Evolutionary conservation across 2,329 filamentous ascomycete species (phyloP), one percentile per base, ranked within the genome.

Genomic region (Coleophoma crateriformis): DNA sequence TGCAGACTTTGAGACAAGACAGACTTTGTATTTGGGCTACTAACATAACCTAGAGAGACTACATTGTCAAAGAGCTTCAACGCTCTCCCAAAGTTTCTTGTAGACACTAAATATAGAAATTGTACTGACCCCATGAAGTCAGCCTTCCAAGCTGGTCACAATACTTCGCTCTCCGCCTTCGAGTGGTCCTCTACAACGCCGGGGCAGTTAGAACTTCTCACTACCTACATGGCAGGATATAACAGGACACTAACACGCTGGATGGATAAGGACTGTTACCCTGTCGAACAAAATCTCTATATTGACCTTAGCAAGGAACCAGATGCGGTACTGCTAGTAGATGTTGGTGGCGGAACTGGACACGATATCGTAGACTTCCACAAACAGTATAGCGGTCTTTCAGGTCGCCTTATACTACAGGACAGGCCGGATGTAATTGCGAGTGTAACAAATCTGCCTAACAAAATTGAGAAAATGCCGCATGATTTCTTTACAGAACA

Each of bases 401-500:
- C 33, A 11, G 48, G 48, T 11, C 19, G 38, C 4, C 34, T 50
- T 8, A 35, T 50, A 12, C 38, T 50, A 15, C 48, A 50, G 20
- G 48, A 50, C 32, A 45, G 35, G n/a, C 45, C 45, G 2, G 6
- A 20, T 17, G 38, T 43, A 14, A 43, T 50, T 7, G 40, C 13
- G 40, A 8, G 12, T 8, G 12, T 7, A 6, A 42, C 27, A 4
- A 6, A 20, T 27, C 14, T 42, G 3, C 15, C 20, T 14, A 7
- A 43, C n/a, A 22, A 57, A 44, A 61, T 67, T 43, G 59, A 57
- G 42, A 47, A 48, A 4, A 54, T 63, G 53, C 52, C 51, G 1
- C 57, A 68, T 47, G 60, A 64, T 42, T 64, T 68, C 55, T 68
- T 68, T 51, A 53, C 57, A 6, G 51, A 56, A 0, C 64, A 68